Percentiles rank a stretch among this genome's conserved stretches.
Evolutionary conservation across 805 yeast species (phyloP).

Genomic region (Yamadazyma akitaensis): DNA sequence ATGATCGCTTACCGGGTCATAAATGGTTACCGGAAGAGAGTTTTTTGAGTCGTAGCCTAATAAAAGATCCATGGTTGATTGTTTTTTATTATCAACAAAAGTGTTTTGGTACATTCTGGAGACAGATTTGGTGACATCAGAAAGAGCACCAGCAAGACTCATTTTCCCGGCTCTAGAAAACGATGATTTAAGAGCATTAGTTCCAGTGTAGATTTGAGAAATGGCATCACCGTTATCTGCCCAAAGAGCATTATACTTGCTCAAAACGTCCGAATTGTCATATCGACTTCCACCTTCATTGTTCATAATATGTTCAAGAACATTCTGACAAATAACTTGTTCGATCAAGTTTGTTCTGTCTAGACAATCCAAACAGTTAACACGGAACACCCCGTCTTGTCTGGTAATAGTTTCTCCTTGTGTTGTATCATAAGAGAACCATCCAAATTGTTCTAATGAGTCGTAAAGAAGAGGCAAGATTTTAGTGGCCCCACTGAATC

Average conservation of each 20-base stretch:
- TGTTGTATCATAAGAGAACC: slow-evolving; percentile 66
- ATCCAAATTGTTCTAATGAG: slow-evolving; percentile 76
- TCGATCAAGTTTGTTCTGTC: slow-evolving; percentile 91
- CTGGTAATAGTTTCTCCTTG: slow-evolving; percentile 56
- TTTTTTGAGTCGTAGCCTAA: slow-evolving; percentile 73
- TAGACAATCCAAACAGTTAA: slow-evolving; percentile 88
- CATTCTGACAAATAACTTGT: slow-evolving; percentile 74
- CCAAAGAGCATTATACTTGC: slow-evolving; percentile 79
- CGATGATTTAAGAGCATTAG: slow-evolving; percentile 73
- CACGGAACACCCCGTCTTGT: slow-evolving; percentile 88
- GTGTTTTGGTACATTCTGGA: slow-evolving; percentile 94
- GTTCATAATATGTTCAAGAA: slow-evolving; percentile 46
- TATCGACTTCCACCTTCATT: slow-evolving; percentile 20
- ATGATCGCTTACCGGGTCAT: slow-evolving; percentile 85
- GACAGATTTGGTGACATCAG: slow-evolving; percentile 95
- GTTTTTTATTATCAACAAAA: slow-evolving; percentile 88
- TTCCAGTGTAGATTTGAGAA: slow-evolving; percentile 59
- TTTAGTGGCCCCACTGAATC: slow-evolving; percentile 77
- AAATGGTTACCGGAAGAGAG: slow-evolving; percentile 67
- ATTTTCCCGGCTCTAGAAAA: slow-evolving; percentile 93
- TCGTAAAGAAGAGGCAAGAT: slow-evolving; percentile 62
- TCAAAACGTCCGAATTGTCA: slow-evolving; percentile 49
- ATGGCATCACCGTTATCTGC: slow-evolving; percentile 70
- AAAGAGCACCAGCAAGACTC: slow-evolving; percentile 95
- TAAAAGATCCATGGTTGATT: slow-evolving; percentile 80